Evolutionary conservation across 352 stramenopile species (phyloP), one percentile per base, ranked within the genome.

Genomic region (Phytophthora litchii): DNA sequence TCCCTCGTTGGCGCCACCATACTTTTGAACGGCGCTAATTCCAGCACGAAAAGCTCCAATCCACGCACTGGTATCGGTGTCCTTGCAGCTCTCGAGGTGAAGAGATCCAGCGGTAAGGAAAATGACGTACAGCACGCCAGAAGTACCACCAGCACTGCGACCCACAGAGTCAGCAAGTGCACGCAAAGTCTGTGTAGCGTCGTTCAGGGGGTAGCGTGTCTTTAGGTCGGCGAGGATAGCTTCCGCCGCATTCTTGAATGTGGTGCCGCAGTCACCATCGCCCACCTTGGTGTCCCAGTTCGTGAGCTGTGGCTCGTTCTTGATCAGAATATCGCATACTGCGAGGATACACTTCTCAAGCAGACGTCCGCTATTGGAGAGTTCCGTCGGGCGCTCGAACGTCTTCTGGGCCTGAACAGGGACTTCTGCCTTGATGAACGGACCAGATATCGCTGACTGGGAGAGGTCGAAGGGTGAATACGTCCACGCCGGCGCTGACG

Each of bases 251-350:
- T 86, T 86, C 72, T 96, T 88, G 71, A 99, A 97, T 3, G 97
- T 99, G 14, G 89, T 92, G 16, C 97, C 97, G 64, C 96, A 99
- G 71, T 99, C 97, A 19, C 97, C 97, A 64, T 99, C 97, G 36
- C 97, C 97, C 16, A 98, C 96, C 72, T 91, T 98, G 1, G 81
- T 84, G 73, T 99, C 97, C 83, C 94, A 98, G 50, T 87, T 88
- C 1, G 94, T 99, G 6, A 99, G 73, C 34, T 96, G 62, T 7
- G 84, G 65, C 73, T 99, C 95, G 10, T 82, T 78, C 59, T 93
- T 79, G 46, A 97, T 86, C 20, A 99, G 65, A 17, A 75, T 78
- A 38, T 86, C 57, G 27, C 77, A 90, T 8, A 93, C 92, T 5
- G 76, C 74, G 11, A 67, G 35, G 51, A 92, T 91, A 25, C 60